Conservation (phyloP, 257 asterid genomes). For the Rauvolfia tetraphylla region DNA sequence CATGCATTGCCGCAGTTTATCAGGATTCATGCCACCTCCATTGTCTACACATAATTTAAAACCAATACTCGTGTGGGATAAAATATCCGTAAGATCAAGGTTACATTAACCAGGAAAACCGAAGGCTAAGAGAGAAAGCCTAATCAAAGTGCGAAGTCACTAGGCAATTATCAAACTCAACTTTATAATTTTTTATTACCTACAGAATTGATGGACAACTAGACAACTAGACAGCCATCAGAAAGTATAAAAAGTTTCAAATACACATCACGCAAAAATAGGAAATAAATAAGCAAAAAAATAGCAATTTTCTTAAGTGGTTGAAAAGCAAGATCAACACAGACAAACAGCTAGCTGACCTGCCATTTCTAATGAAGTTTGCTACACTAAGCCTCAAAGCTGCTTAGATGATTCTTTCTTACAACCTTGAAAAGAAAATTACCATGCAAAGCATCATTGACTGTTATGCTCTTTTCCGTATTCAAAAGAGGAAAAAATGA, state of each 20-base stretch:
- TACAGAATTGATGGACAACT: neutral
- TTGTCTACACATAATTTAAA: constrained; percentile 43
- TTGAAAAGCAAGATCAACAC: neutral
- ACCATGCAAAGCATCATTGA: neutral
- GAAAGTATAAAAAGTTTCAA: no score
- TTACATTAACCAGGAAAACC: neutral
- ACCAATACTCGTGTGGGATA: neutral
- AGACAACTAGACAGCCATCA: neutral
- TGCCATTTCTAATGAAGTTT: neutral
- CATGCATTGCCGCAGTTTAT: constrained; percentile 92
- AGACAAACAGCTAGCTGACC: neutral
- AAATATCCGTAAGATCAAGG: neutral
- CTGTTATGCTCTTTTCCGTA: neutral
- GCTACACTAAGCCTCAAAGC: neutral
- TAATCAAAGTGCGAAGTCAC: neutral
- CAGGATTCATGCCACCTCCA: constrained; percentile 98
- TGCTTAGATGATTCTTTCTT: neutral
- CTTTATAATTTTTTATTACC: neutral
- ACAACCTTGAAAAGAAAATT: neutral
- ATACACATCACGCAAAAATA: neutral
- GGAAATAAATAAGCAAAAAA: neutral
- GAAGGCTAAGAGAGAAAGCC: neutral
- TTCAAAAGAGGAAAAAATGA: neutral
- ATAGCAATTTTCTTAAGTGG: neutral
- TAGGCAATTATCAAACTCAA: neutral